Evolutionary conservation across 208 protist species (phyloP), one percentile per base, ranked within the genome.

Genomic region (Entamoeba invadens): DNA sequence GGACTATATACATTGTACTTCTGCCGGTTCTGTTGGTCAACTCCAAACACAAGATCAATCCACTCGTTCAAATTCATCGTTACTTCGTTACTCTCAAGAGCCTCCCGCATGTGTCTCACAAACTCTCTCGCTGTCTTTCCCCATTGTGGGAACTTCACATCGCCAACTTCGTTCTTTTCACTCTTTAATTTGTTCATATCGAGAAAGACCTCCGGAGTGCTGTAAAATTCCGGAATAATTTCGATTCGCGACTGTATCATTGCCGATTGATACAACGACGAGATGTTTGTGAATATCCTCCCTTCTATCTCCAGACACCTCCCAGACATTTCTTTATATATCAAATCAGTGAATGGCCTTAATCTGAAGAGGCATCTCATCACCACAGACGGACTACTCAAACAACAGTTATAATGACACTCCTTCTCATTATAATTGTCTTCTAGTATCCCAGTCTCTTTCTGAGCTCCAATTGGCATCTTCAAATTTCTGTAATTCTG

Each of bases 401-500:
- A 38, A 87, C 57, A 87, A 87, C 57, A 87, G 25, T 87, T 87
- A 5, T 87, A 87, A 87, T 87, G 57, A 87, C 57, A 87, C 8
- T 87, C 57, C 38, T 87, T 87, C 38, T 87, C 57, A 87, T 87
- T 42, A 87, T 87, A 87, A 87, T 87, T 87, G 38, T 87, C 57
- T 87, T 87, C 57, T 35, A 87, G 31, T 87, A 42, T 18, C 31
- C 38, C 38, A 0, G 92, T 25, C 45, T 93, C 72, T 44, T 77
- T 46, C 21, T 95, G 93, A 25, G 96, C 96, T 4, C 95, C 96
- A 14, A 97, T 94, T 10, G 96, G 96, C 46, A 93, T 51, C 31
- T 91, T 93, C 4, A 97, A 72, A 94, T 97, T 96, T 44, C 97
- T 94, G 50, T 96, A 97, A 10, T 93, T 93, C 3, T 6, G 31